Base-by-base conservation (phyloP, 371 early-diverging fungal genomes). In the Mucor ambiguus region DNA sequence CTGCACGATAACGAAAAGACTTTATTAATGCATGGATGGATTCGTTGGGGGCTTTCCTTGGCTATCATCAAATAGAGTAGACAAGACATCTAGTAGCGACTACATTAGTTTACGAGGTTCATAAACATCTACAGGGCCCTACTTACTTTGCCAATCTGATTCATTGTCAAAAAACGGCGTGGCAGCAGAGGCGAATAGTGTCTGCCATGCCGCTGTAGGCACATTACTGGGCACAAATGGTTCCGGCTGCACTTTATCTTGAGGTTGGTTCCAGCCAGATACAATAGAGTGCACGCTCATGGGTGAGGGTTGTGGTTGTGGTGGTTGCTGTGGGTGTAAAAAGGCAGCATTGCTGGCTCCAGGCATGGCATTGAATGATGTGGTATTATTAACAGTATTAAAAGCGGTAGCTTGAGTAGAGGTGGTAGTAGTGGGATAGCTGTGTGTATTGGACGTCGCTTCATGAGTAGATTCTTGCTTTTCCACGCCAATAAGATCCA, bases 271-370 rank as follows among this genome's bases (percentile, higher is more conserved):
- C 71, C 70, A 69, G 26, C 60, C 64, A 14, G 67, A 70, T 14
- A 70, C 61, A 14, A 73, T 73, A 14, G 70, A 55, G 26, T 73
- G 70, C n/a, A 73, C 67, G 35, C 74, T 73, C 74, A 73, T 73
- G 10, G 74, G 70, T 3, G 70, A 73, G 35, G 64, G 43, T 14
- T 64, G 58, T 22, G 6, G 58, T 14, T 9, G 44, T 3, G 4
- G 38, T 20, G 33, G 58, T 32, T 22, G 41, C 12, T 22, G 28
- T 32, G 18, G 46, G 38, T 57, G 52, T 16, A 52, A 24, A 52
- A 52, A 52, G 18, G 32, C 3, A n/a, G 56, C 20, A 20, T 20
- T 56, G 30, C 20, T 56, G 29, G 9, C 56, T 5, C 46, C 20
- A 20, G 46, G 46, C 46, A 46, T 2, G 46, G 46, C n/a, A 22